Base-by-base conservation (phyloP, 2,329 filamentous ascomycete genomes). In the Pseudocercospora fijiensis region DNA sequence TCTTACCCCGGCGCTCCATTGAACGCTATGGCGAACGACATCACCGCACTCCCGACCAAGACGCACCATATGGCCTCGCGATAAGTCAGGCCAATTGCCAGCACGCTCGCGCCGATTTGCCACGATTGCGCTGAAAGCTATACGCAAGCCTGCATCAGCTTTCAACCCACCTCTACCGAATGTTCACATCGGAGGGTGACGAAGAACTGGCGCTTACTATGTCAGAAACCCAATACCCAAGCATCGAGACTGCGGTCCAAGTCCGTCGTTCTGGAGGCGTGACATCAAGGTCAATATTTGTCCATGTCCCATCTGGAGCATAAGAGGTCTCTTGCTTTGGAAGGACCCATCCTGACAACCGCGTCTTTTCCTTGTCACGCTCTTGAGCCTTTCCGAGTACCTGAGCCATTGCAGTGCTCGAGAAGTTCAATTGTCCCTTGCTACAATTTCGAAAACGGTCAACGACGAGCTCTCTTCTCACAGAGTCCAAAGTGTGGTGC, bases 1-100 rank as follows among this genome's bases (percentile, higher is more conserved):
- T n/a, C n/a, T n/a, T n/a, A n/a, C n/a, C 78, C 80, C 55, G 86
- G 81, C 16, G 84, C 82, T 30, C 71, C 84, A 66, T 74, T 74
- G 18, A 74, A 57, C 18, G 71, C 62, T 45, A 73, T 56, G 27
- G 68, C 67, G 26, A 70, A 66, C 6, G 67, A 70, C 13, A 73
- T 73, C 61, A 76, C 73, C 27, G 72, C 62, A 6, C 73, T 71
- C 24, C 75, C 75, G 27, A 77, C 53, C 20, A 76, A 71, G 58
- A 75, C 73, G 64, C 68, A 70, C 61, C 70, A 71, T n/a, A 78
- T 71, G 9, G 74, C 71, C 52, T 78, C 74, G 63, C 70, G 74
- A 74, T 76, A 81, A 3, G 78, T 80, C 62, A 81, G 72, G 11
- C 80, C 80, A 3, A 79, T 73, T 16, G 80, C 78, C 52, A 82